Evolutionary conservation across 768 basidiomycete genomes (phyloP).

Genomic region (Neoboletus brunneissimus): DNA sequence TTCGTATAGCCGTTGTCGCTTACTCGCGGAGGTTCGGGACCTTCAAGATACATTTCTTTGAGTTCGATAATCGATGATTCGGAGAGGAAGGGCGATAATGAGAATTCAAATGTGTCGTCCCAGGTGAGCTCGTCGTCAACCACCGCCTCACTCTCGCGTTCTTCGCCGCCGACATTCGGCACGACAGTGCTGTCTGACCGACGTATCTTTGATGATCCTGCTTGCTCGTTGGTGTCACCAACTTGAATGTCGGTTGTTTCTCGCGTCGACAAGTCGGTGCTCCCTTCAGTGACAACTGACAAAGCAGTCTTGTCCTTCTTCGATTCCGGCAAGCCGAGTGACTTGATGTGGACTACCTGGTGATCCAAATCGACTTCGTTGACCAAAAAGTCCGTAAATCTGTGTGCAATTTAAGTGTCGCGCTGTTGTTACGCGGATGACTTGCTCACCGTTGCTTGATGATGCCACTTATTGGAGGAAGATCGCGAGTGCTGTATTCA

Average conservation of each 20-base stretch:
- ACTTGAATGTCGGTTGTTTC: constrained; percentile 14
- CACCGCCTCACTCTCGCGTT: neutral
- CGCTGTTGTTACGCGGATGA: neutral
- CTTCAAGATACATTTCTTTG: constrained; percentile 76
- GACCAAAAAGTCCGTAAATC: constrained; percentile 97
- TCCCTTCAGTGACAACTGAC: constrained; percentile 18
- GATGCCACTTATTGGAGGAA: constrained; percentile 80
- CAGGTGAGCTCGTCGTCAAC: constrained; percentile 47
- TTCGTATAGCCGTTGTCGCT: constrained; percentile 76
- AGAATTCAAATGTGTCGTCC: constrained; percentile 57
- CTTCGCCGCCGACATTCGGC: neutral
- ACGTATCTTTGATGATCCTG: constrained; percentile 4
- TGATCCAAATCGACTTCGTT: constrained; percentile 84
- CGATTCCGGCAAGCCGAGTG: constrained; percentile 65
- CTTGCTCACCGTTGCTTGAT: constrained; percentile 87
- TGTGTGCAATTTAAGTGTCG: constrained; percentile 30
- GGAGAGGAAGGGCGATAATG: constrained; percentile 63
- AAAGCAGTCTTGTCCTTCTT: constrained; percentile 39
- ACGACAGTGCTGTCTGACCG: neutral
- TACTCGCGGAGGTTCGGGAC: constrained; percentile 70
- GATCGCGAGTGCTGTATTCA: constrained; percentile 71
- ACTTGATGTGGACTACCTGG: constrained; percentile 77
- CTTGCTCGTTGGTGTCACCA: neutral
- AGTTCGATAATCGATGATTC: constrained; percentile 56
- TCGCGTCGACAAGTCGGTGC: constrained; percentile 10